These are phyloP conservation scores for Entomophthora muscae DNA, from an alignment of 371 early-diverging fungal species.

Conservation along the genomic window DNA sequence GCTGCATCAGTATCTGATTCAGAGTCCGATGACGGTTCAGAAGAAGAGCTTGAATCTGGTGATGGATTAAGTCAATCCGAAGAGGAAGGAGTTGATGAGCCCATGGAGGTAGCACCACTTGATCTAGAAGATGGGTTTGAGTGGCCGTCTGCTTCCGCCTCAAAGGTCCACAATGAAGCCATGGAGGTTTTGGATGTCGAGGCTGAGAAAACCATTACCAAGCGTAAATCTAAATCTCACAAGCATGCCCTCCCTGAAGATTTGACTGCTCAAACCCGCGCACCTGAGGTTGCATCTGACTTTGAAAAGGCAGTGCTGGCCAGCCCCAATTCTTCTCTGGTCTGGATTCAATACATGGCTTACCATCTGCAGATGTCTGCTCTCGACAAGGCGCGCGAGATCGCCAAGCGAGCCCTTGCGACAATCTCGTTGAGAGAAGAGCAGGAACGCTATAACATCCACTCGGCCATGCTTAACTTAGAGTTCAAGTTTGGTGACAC, in stretches of 20 bases:
- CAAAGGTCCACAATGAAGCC: neutral
- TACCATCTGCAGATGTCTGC: conserved; percentile 79
- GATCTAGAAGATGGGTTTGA: conserved; percentile 12
- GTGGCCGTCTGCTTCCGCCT: neutral
- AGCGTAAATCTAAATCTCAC: no score
- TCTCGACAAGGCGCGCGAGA: conserved; percentile 73
- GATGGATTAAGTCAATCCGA: neutral
- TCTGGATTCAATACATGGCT: conserved; percentile 98
- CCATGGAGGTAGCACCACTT: no score
- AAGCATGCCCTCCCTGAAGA: conserved; percentile 24
- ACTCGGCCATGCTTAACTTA: conserved; percentile 84
- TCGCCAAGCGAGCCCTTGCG: conserved; percentile 84
- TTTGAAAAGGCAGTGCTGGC: conserved; percentile 82
- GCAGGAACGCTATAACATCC: conserved; percentile 88
- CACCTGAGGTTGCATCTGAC: conserved; percentile 42
- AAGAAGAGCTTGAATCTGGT: neutral
- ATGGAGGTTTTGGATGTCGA: conserved; percentile 14
- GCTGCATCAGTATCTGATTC: neutral
- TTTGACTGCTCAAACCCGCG: conserved; percentile 26
- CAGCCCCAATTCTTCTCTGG: conserved; percentile 84
- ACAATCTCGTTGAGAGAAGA: conserved; percentile 85
- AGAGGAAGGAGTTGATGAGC: conserved; percentile 8
- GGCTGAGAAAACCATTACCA: conserved; percentile 28
- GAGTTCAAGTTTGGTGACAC: conserved; percentile 82
- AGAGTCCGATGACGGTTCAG: neutral